Evolutionary conservation across 805 yeast genomes (phyloP).

Genomic region (Wickerhamomyces chaumierensis): DNA sequence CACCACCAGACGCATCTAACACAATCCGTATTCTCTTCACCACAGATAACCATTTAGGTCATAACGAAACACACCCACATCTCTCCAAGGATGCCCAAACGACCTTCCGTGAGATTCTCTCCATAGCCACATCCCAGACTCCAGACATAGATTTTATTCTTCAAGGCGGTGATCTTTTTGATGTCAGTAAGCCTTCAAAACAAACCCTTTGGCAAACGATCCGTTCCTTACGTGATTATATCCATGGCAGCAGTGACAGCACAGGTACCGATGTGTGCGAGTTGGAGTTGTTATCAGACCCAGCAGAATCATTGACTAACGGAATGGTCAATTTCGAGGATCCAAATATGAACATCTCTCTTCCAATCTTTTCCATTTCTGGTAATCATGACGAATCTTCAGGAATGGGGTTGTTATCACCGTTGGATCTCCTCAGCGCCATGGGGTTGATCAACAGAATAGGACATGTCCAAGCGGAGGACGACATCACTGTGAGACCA

Average conservation of each 20-base stretch:
- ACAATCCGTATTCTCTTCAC: conserved; percentile 74
- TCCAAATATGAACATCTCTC: conserved; percentile 75
- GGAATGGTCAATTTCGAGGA: conserved; percentile 82
- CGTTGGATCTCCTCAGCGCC: conserved; percentile 74
- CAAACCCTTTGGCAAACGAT: conserved; percentile 79
- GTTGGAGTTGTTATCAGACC: conserved; percentile 73
- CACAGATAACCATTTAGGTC: conserved; percentile 96
- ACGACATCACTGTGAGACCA: conserved; percentile 65
- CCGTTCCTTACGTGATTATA: conserved; percentile 47
- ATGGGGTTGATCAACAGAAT: conserved; percentile 83
- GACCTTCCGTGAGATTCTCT: conserved; percentile 77
- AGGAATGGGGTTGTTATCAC: conserved; percentile 72
- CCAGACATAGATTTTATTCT: conserved; percentile 79
- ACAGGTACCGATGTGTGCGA: conserved; percentile 85
- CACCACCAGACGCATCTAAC: conserved; percentile 1
- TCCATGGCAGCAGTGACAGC: conserved; percentile 25
- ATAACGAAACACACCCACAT: conserved; percentile 78
- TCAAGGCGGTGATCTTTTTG: conserved; percentile 91
- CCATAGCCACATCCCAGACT: conserved; percentile 43
- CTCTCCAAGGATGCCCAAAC: conserved; percentile 84
- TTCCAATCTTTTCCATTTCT: conserved; percentile 85
- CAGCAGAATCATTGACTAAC: conserved; percentile 47
- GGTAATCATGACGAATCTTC: conserved; percentile 98
- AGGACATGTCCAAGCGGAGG: conserved; percentile 71
- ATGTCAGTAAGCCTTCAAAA: conserved; percentile 79